Conservation (phyloP, 176 grass and related monocot genomes). For the Carex kokanica region DNA sequence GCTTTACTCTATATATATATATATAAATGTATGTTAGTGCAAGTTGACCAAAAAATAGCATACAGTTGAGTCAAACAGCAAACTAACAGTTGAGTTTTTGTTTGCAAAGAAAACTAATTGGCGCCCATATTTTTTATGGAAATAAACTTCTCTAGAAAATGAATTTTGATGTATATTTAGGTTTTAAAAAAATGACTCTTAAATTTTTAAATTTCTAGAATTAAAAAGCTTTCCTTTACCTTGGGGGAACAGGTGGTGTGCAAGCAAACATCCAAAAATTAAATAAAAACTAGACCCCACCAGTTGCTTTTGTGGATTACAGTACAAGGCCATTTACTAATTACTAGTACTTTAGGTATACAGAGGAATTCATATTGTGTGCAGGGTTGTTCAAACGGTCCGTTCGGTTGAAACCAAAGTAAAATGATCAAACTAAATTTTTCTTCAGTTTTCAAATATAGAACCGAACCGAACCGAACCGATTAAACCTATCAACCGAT, state of each 20-base stretch:
- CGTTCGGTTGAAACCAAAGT: too few relatives aligned
- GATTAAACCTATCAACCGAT: too few relatives aligned
- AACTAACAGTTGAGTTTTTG: neutral
- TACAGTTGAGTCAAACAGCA: neutral
- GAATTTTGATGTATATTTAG: neutral
- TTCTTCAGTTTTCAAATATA: too few relatives aligned
- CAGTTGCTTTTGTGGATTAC: neutral
- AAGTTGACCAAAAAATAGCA: neutral
- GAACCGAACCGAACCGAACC: too few relatives aligned
- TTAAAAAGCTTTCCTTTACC: constrained; percentile 22
- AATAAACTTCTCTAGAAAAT: neutral
- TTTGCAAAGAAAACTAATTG: neutral
- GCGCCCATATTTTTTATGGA: neutral
- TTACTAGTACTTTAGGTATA: too few relatives aligned
- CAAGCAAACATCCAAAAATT: too few relatives aligned
- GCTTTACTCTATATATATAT: too few relatives aligned
- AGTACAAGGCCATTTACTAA: neutral
- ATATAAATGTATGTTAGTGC: too few relatives aligned
- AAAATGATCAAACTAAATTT: too few relatives aligned
- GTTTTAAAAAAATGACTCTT: neutral
- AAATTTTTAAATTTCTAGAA: neutral
- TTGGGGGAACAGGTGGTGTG: constrained; percentile 37
- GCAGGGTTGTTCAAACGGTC: too few relatives aligned
- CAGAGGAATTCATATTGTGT: too few relatives aligned
- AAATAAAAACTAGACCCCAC: too few relatives aligned